Conservation (phyloP, 1,284 basidiomycete genomes). For the Trichosporon sp. region DNA sequence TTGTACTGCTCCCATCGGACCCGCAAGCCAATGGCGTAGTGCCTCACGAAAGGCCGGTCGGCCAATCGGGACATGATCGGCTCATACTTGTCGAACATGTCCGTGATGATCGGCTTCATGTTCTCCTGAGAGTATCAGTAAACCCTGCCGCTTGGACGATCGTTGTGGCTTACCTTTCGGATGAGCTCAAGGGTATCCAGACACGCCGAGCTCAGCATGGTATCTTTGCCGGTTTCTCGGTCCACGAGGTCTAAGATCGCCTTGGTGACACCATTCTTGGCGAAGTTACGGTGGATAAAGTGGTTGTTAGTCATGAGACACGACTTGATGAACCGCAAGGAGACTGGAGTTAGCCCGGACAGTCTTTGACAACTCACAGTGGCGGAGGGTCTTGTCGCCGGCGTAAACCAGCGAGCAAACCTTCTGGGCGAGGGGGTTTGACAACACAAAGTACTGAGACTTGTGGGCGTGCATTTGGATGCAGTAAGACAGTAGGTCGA, state of each 20-base stretch:
- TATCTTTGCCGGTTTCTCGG: conserved; percentile 78
- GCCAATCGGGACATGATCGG: conserved; percentile 63
- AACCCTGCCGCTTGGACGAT: conserved; percentile 24
- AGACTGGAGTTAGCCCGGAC: conserved; percentile 56
- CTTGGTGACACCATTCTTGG: conserved; percentile 77
- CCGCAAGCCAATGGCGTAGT: conserved; percentile 57
- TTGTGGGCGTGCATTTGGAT: conserved; percentile 82
- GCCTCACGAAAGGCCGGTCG: conserved; percentile 46
- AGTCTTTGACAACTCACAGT: conserved; percentile 57
- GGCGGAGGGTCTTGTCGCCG: conserved; percentile 83
- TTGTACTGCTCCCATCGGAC: conserved; percentile 85
- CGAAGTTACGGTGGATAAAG: conserved; percentile 76
- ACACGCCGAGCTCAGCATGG: conserved; percentile 87
- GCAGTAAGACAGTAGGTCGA: conserved; percentile 87
- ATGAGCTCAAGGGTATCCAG: conserved; percentile 92
- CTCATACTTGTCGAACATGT: conserved; percentile 76
- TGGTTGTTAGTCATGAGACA: conserved; percentile 79
- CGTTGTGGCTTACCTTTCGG: conserved; percentile 58
- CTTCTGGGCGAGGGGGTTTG: conserved; percentile 66
- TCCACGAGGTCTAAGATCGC: conserved; percentile 78
- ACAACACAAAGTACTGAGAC: conserved; percentile 83
- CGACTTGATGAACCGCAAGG: conserved; percentile 84
- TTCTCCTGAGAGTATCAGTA: conserved; percentile 62
- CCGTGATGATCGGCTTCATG: conserved; percentile 73
- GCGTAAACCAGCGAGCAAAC: conserved; percentile 73